phyloP scores from a whole-genome alignment of 768 basidiomycete species.

The Lactarius sp. region DNA sequence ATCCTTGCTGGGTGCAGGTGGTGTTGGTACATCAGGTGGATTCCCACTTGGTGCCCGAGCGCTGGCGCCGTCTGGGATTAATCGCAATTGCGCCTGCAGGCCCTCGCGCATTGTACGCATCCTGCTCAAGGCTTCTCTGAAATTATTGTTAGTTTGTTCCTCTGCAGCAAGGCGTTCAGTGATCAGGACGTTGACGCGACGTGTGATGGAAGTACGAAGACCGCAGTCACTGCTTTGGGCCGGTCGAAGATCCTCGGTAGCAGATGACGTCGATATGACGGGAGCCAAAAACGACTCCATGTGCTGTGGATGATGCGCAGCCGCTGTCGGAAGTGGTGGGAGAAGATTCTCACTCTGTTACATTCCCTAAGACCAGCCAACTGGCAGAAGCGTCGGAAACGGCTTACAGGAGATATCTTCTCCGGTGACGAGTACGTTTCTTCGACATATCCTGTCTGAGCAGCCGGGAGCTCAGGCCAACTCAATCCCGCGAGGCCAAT shows the following conservation, averaged over 20 bases:
- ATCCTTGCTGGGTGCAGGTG: slow-evolving; percentile 21
- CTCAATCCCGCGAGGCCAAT: slow-evolving; percentile 32
- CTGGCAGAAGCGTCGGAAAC: background rate
- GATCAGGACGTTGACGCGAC: slow-evolving; percentile 19
- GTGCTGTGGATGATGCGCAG: slow-evolving; percentile 23
- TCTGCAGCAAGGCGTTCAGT: slow-evolving; percentile 23
- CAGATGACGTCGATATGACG: slow-evolving; percentile 22
- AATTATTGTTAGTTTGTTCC: slow-evolving; percentile 6
- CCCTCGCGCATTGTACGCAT: slow-evolving; percentile 23
- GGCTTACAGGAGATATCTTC: slow-evolving; percentile 8
- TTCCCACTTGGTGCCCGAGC: slow-evolving; percentile 14
- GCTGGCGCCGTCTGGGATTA: slow-evolving; percentile 10
- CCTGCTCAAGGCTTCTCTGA: slow-evolving; percentile 22
- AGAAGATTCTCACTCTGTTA: slow-evolving; percentile 14
- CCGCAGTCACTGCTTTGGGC: slow-evolving; percentile 16
- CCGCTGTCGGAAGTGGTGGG: slow-evolving; percentile 22
- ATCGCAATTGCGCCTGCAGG: slow-evolving; percentile 19
- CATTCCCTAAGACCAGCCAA: slow-evolving; percentile 8
- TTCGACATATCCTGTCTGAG: background rate
- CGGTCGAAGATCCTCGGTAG: slow-evolving; percentile 15
- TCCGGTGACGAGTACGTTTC: slow-evolving; percentile 2
- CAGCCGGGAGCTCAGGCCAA: slow-evolving; percentile 6
- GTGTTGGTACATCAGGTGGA: slow-evolving; percentile 2
- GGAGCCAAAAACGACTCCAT: slow-evolving; percentile 11
- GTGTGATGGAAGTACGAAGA: slow-evolving; percentile 9